phyloP scores from a whole-genome alignment of 495 filamentous ascomycete genomes.

The Penicillium pancosmium region DNA sequence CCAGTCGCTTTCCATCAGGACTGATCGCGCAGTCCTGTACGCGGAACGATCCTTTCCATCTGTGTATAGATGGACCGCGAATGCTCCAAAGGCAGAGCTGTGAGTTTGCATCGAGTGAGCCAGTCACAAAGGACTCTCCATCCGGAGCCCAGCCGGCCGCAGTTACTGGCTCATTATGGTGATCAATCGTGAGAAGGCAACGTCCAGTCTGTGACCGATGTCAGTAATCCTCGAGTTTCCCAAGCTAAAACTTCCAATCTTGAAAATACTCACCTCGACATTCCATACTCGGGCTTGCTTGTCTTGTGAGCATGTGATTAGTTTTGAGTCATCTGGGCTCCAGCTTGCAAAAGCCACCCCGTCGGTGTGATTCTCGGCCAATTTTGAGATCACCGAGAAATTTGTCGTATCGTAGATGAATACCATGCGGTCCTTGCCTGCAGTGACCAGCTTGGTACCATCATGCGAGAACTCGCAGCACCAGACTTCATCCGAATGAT shows the following conservation, averaged over 20 bases:
- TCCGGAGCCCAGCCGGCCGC: constrained; percentile 84
- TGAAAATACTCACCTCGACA: constrained; percentile 57
- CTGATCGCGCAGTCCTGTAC: constrained; percentile 85
- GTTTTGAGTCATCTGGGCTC: constrained; percentile 86
- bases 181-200: constrained; percentile 62
- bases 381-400: constrained; percentile 65
- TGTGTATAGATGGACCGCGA: constrained; percentile 57
- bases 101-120: constrained; percentile 68
- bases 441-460: constrained; percentile 79
- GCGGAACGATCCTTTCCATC: constrained; percentile 69
- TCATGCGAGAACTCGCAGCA: constrained; percentile 88
- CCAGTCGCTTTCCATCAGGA: constrained; percentile 73
- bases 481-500: constrained; percentile 89
- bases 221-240: constrained; percentile 16
- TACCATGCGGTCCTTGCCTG: constrained; percentile 71
- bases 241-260: neutral
- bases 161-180: constrained; percentile 79
- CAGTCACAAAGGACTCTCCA: constrained; percentile 76
- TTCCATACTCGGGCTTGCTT: constrained; percentile 79
- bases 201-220: constrained; percentile 62
- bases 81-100: constrained; percentile 69
- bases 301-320: constrained; percentile 82
- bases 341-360: constrained; percentile 79
- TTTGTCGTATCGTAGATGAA: constrained; percentile 79
- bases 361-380: constrained; percentile 61